Evolutionary conservation across 2,329 filamentous ascomycete species (phyloP).

Genomic region (Colletotrichum falcatum): DNA sequence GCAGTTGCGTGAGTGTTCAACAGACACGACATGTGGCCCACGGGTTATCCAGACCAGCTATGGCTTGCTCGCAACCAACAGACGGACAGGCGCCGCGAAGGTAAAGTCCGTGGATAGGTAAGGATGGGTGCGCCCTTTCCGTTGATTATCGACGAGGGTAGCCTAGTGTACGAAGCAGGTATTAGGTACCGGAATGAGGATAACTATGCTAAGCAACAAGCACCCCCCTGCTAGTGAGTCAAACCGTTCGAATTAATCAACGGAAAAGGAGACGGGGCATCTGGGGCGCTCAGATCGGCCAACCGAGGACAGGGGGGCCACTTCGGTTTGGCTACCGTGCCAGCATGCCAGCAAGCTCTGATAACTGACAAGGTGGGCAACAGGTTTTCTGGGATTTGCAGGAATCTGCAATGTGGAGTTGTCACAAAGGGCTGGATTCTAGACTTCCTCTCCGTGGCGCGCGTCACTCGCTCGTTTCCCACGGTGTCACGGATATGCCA

Average conservation of each 20-base stretch:
- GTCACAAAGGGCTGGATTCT: background rate
- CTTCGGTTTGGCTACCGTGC: background rate
- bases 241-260: background rate
- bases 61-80: slow-evolving; percentile 4
- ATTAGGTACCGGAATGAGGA: slow-evolving; percentile 6
- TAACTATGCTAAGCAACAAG: background rate
- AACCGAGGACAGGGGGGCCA: background rate
- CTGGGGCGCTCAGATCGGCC: slow-evolving; percentile 1
- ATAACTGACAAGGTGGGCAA: background rate
- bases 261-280: background rate
- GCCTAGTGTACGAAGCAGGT: background rate
- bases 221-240: slow-evolving; percentile 2
- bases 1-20: slow-evolving; percentile 2
- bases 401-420: slow-evolving; percentile 7
- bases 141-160: background rate
- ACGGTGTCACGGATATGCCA: background rate
- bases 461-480: background rate
- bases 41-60: background rate
- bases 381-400: slow-evolving; percentile 3
- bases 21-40: background rate
- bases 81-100: background rate
- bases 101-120: slow-evolving; percentile 1
- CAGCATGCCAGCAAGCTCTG: background rate
- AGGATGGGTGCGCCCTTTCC: slow-evolving; percentile 2
- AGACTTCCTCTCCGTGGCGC: background rate